Evolutionary conservation across 768 basidiomycete species (phyloP), one percentile per base, ranked within the genome.

Genomic region (Amanita fuliginea): DNA sequence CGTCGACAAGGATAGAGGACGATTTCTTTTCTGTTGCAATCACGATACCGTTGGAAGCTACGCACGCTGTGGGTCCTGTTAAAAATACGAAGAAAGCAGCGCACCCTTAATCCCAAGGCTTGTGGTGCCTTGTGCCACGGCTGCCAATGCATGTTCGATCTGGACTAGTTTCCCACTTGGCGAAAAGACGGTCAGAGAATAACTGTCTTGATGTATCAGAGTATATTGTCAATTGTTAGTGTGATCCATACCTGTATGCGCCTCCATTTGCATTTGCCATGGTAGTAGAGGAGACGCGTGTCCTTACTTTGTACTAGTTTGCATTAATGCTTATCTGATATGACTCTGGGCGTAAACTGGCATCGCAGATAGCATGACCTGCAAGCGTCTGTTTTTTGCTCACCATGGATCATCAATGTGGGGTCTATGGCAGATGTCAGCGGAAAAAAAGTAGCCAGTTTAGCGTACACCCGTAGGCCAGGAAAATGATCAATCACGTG

Each of bases 1-100:
- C 91, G 72, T 99, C 96, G 55, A 99, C 89, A 58, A 99, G 78
- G 61, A 97, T 84, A 9, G 96, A 99, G 16, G 95, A 91, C 9
- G 93, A 81, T 73, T 98, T 98, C 83, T 99, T 99, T 73, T 98
- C 96, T 5, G 96, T 98, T 35, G 96, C 95, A 58, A 99, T 91
- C 55, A 99, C 96, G 61, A 99, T 95, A 52, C 96, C 96, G 67
- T 99, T 99, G 37, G 96, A 90, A 24, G 96, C 96, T 98, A 55
- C 4, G 30, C 6, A 6, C 50, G 50, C 45, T 53, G 46, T 51
- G 33, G 4, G 42, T 24, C 16, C 30, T 9, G 32, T 14, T 22
- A 9, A 7, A 10, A 16, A 43, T 21, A n/a, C 9, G 21, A 46
- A 21, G 11, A 47, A 35, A 16, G 21, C n/a, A 9, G 34, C 46